Evolutionary conservation across 495 filamentous ascomycete genomes (phyloP), one percentile per base, ranked within the genome.

Genomic region (Evernia prunastri): DNA sequence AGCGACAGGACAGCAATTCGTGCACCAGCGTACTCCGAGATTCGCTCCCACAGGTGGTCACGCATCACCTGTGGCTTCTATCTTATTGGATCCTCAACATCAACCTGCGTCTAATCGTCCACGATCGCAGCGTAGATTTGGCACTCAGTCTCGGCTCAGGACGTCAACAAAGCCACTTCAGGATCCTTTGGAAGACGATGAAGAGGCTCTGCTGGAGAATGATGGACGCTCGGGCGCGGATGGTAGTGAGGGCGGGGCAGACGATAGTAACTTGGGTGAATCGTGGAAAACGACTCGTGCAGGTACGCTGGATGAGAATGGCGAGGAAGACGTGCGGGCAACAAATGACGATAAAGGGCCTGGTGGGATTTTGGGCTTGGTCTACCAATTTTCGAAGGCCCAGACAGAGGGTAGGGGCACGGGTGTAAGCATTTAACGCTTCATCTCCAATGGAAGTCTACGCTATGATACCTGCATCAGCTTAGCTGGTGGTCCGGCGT

Each of bases 331-430:
- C 40, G 71, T 78, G 8, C 80, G 82, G 20, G 80, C 75, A 13
- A 79, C 80, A 27, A 73, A 78, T 20, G 72, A 74, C 12, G 80
- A 71, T 47, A 62, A 59, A 51, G 76, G 77, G 9, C 81, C 82
- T 2, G 89, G 88, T 29, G 94, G 51, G 0, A 54, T 98, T 15
- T 78, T 98, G 62, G 89, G 89, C 4, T 76, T 97, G 74, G 82
- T 98, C 54, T 90, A 92, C 71, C 89, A 97, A 72, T 96, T 96
- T 73, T 89, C 92, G 72, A 91, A 87, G 75, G 89, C 84, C 61
- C 89, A 92, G 71, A 84, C 85, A 61, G 87, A 89, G 57, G 82
- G 82, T 17, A 76, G 84, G 60, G 76, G 67, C 6, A 59, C 69
- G 27, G 67, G 65, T 49, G 69, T 69, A 58, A 69, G 62, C 65